Evolutionary conservation across 129 eudicot species (phyloP), one percentile per base, ranked within the genome.

Genomic region (Dittrichia graveolens): DNA sequence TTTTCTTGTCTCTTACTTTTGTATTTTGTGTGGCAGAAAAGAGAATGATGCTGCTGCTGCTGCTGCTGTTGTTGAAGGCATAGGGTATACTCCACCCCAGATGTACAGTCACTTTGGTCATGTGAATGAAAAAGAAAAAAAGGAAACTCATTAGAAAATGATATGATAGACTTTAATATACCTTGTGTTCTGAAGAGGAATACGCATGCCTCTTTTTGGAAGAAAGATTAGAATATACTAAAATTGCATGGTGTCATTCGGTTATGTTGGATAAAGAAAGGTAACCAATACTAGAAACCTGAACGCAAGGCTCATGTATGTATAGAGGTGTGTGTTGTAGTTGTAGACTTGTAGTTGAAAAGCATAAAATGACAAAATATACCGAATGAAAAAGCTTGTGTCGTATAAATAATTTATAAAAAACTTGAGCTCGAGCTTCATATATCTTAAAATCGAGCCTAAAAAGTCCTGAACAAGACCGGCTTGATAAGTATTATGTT

Each of bases 21-120:
- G 34, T 52, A 5, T 80, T 57, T 42, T 19, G 42, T 56, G 68
- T 34, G 19, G 48, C 81, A 76, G 85, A 79, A 92, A 91, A 52
- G 84, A 87, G 69, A 89, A 88, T 31, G 75, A 69, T 50, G 75
- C 70, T 61, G 73, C 70, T 78, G 75, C 70, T 61, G 73, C 70
- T 78, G 83, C 64, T 56, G 85, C 76, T 69, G 67, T 81, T 18
- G 79, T 77, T 39, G 96, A 86, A 72, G 81, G 84, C 48, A 19
- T 68, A 74, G 92, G 89, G 65, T 61, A 46, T 31, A 83, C 83
- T 75, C 98, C 65, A 67, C 75, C 42, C 81, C 88, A 63, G 91
- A 89, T 92, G 94, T 89, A 83, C 96, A 85, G 81, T 78, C 91
- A 61, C 73, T 89, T 81, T 92, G 96, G 97, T 86, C 96, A 75